phyloP scores from a whole-genome alignment of 148 eudicot species.

The Cornus florida region DNA sequence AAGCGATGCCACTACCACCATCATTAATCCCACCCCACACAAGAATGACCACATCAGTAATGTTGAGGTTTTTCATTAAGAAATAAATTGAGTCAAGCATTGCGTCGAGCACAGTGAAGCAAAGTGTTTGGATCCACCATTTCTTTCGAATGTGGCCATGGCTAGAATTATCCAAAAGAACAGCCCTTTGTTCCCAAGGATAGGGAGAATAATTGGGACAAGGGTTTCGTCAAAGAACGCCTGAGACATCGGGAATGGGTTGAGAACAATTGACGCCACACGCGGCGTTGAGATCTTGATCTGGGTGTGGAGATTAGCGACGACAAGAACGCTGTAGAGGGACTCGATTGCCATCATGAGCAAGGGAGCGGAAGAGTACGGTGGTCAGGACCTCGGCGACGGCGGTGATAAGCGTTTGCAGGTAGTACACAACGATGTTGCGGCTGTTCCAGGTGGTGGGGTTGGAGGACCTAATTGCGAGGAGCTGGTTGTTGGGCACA shows the following conservation, averaged over 20 bases:
- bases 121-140: too few species aligned
- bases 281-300: slow-evolving; percentile 83
- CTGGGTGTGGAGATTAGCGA: slow-evolving; percentile 55
- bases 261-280: slow-evolving; percentile 66
- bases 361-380: slow-evolving; percentile 60
- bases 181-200: slow-evolving; percentile 84
- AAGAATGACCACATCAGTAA: slow-evolving; percentile 66
- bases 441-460: slow-evolving; percentile 79
- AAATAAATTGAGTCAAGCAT: slow-evolving; percentile 76
- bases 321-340: slow-evolving; percentile 66
- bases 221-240: slow-evolving; percentile 77
- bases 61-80: slow-evolving; percentile 79
- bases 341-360: slow-evolving; percentile 79
- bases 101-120: too few species aligned
- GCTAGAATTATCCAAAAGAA: slow-evolving; percentile 81
- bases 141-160: slow-evolving; percentile 82
- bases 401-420: slow-evolving; percentile 69
- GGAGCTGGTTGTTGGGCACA: slow-evolving; percentile 83
- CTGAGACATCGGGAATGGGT: slow-evolving; percentile 93
- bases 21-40: slow-evolving; percentile 17
- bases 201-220: slow-evolving; percentile 6
- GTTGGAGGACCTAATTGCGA: slow-evolving; percentile 78
- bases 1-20: too few species aligned
- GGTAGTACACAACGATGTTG: slow-evolving; percentile 64
- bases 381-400: slow-evolving; percentile 78